phyloP scores from a whole-genome alignment of 2,329 filamentous ascomycete genomes.

The Leptographium radiaticola region DNA sequence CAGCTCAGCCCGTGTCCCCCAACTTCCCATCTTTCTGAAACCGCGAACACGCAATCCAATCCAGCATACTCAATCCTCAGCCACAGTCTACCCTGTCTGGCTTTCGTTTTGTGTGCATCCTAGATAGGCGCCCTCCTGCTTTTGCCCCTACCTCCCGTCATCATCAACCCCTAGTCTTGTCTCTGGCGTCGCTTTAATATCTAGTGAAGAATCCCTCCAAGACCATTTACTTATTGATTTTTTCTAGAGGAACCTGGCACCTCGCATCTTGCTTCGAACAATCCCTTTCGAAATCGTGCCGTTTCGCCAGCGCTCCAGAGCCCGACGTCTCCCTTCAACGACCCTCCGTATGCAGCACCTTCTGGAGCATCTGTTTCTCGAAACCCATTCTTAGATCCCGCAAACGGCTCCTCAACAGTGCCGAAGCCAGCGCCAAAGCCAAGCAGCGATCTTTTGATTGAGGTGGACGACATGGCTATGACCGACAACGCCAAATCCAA shows the following conservation, averaged over 20 bases:
- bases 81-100: not conserved
- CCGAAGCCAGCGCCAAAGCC: not conserved
- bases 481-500: conserved; percentile 37
- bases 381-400: conserved; percentile 61
- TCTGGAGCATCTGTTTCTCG: conserved; percentile 47
- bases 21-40: not conserved
- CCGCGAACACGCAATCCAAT: not conserved
- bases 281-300: conserved; percentile 65
- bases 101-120: not conserved
- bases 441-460: conserved; percentile 20
- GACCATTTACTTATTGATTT: not conserved
- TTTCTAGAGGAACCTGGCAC: conserved; percentile 23
- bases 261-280: conserved; percentile 66
- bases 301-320: conserved; percentile 38
- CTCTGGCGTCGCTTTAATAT: not conserved
- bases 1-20: not conserved
- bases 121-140: not conserved
- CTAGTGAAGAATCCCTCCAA: not conserved
- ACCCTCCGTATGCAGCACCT: conserved; percentile 25
- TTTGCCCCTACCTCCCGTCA: not conserved
- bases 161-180: not conserved
- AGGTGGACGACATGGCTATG: conserved; percentile 35
- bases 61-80: not conserved
- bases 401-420: conserved; percentile 20
- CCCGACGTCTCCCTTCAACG: conserved; percentile 45